Evolutionary conservation across 352 stramenopile genomes (phyloP).

Genomic region (Halophytophthora batemanensis): DNA sequence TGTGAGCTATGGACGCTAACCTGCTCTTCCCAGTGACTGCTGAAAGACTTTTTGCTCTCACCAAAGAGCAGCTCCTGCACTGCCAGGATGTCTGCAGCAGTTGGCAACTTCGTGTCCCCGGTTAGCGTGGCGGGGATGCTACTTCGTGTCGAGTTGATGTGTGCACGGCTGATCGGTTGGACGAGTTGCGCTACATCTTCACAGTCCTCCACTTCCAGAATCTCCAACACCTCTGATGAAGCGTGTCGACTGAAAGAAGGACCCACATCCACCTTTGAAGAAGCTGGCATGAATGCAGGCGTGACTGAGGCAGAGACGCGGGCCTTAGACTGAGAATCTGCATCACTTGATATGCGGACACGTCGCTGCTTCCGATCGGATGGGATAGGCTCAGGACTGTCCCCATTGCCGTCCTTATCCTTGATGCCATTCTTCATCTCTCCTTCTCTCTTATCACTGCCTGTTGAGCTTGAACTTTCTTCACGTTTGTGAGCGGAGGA

Average conservation of each 20-base stretch:
- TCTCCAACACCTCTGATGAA: slow-evolving; percentile 7
- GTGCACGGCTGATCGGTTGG: slow-evolving; percentile 4
- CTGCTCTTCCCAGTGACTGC: slow-evolving; percentile 67
- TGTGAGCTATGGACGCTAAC: slow-evolving; percentile 15
- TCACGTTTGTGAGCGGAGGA: slow-evolving; percentile 10
- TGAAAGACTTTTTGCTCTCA: slow-evolving; percentile 52
- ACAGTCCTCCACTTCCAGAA: slow-evolving; percentile 49
- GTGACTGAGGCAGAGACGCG: no score
- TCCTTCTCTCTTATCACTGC: no score
- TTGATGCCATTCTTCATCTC: neutral
- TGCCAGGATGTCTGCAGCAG: slow-evolving; percentile 39
- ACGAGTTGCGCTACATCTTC: slow-evolving; percentile 39
- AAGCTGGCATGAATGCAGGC: no score
- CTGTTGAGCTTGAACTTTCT: neutral
- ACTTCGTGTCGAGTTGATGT: neutral
- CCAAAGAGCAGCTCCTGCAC: slow-evolving; percentile 64
- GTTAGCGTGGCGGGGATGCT: neutral
- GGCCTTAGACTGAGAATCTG: no score
- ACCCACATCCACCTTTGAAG: neutral
- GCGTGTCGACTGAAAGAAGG: neutral
- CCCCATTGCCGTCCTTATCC: no score
- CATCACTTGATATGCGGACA: no score
- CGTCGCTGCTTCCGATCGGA: no score
- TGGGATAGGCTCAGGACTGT: no score
- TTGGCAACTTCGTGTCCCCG: slow-evolving; percentile 16